These are phyloP conservation scores for Arthroderma sp. DNA, from an alignment of 2,329 filamentous ascomycete species.

Conservation along the genomic window DNA sequence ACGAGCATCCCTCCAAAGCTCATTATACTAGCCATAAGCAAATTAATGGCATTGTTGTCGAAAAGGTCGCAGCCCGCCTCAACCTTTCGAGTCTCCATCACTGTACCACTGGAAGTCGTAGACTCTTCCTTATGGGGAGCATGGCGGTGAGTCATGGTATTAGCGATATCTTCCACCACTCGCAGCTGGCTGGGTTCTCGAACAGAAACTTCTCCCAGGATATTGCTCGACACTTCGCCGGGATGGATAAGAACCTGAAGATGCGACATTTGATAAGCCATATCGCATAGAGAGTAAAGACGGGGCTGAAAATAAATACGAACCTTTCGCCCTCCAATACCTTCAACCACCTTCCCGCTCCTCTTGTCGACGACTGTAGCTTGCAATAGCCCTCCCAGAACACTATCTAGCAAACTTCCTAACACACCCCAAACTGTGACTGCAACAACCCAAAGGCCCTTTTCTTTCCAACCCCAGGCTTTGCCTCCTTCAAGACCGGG, in stretches of 20 bases:
- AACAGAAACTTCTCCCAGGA: conserved; percentile 9
- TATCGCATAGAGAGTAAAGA: background rate
- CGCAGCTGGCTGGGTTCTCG: conserved; percentile 16
- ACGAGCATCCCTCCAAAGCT: conserved; percentile 63
- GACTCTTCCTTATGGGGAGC: background rate
- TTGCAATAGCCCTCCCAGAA: conserved; percentile 75
- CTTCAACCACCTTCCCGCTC: conserved; percentile 80
- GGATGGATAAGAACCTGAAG: conserved; percentile 26
- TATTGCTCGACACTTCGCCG: conserved; percentile 15
- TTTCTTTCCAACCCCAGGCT: conserved; percentile 39
- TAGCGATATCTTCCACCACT: conserved; percentile 17
- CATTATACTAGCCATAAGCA: conserved; percentile 75
- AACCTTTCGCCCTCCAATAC: conserved; percentile 55
- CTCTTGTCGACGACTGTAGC: conserved; percentile 72
- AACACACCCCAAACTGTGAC: conserved; percentile 60
- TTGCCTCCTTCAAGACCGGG: conserved; percentile 27
- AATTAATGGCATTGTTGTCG: conserved; percentile 93
- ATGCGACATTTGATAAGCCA: background rate
- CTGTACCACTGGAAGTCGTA: conserved; percentile 8
- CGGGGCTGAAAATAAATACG: conserved; percentile 12
- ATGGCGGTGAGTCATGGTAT: conserved; percentile 13
- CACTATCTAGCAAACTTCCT: conserved; percentile 75
- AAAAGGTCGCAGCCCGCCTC: conserved; percentile 61
- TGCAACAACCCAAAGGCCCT: conserved; percentile 34
- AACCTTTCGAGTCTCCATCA: conserved; percentile 48